Conservation (phyloP, 2,329 filamentous ascomycete species). For the Zasmidium citrigriseum region DNA sequence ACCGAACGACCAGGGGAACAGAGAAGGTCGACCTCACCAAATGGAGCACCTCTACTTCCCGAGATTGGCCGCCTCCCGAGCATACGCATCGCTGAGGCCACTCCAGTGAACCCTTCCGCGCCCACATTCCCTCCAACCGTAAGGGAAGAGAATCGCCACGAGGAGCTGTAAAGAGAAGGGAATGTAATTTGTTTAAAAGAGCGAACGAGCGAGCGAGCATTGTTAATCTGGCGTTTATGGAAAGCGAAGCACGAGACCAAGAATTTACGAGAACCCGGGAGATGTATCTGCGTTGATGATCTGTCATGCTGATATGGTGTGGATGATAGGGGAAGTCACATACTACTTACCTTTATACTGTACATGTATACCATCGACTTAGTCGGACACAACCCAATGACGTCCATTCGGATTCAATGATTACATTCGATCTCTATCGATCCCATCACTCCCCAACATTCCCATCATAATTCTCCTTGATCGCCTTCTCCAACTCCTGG, state of each 20-base stretch:
- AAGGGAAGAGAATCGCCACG: constrained; percentile 8
- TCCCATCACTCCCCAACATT: constrained; percentile 24
- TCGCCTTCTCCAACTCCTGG: constrained; percentile 31
- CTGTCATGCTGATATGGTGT: background rate
- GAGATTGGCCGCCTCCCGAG: constrained; percentile 44
- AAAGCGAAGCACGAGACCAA: background rate
- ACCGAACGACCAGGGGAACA: constrained; percentile 6
- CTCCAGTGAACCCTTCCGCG: constrained; percentile 29
- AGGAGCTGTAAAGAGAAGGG: background rate
- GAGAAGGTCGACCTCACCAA: constrained; percentile 2
- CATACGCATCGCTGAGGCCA: constrained; percentile 45
- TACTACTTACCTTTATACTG: background rate
- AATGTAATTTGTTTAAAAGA: background rate
- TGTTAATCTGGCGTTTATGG: background rate
- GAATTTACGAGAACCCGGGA: background rate
- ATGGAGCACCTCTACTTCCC: constrained; percentile 36
- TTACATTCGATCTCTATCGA: too few relatives aligned
- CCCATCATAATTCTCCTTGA: constrained; percentile 31
- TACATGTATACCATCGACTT: background rate
- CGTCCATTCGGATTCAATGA: too few relatives aligned
- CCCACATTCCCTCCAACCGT: constrained; percentile 14
- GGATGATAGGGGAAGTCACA: background rate
- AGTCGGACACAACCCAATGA: too few relatives aligned
- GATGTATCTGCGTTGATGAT: background rate
- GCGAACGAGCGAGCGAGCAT: constrained; percentile 5